phyloP scores from a whole-genome alignment of 2,329 filamentous ascomycete genomes.

The Neopestalotiopsis sp. region DNA sequence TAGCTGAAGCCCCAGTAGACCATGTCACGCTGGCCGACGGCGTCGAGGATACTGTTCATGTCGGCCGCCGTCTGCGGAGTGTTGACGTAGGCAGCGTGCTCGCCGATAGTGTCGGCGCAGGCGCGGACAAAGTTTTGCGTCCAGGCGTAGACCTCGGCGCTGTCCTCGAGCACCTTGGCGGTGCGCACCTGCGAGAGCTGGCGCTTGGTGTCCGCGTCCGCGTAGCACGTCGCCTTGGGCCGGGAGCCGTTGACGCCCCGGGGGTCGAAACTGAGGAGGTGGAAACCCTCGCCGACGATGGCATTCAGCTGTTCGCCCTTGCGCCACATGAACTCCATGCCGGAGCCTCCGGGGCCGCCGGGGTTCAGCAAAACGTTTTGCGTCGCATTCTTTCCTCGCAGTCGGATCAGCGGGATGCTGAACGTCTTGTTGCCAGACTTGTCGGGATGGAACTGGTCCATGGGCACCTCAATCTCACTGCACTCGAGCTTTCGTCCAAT shows the following conservation, averaged over 20 bases:
- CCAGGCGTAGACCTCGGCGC: constrained; percentile 29
- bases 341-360: constrained; percentile 50
- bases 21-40: constrained; percentile 51
- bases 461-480: constrained; percentile 47
- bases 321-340: constrained; percentile 37
- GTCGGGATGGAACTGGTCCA: constrained; percentile 48
- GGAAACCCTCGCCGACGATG: constrained; percentile 39
- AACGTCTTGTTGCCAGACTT: constrained; percentile 44
- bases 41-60: constrained; percentile 55
- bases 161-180: constrained; percentile 29
- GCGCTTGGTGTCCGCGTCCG: constrained; percentile 17
- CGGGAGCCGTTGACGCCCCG: constrained; percentile 47
- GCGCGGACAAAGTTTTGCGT: constrained; percentile 23
- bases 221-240: constrained; percentile 44
- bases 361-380: constrained; percentile 48
- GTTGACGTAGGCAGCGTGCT: constrained; percentile 33
- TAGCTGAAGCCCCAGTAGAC: constrained; percentile 36
- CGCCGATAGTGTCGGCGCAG: constrained; percentile 11
- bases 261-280: constrained; percentile 49
- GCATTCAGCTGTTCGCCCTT: constrained; percentile 40
- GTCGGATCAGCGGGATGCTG: constrained; percentile 48
- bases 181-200: constrained; percentile 18
- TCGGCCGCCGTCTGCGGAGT: constrained; percentile 54
- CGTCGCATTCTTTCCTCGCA: constrained; percentile 47
- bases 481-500: constrained; percentile 46